These are phyloP conservation scores for Cryptococcus sp. DNA, from an alignment of 1,284 basidiomycete genomes.

Conservation along the genomic window DNA sequence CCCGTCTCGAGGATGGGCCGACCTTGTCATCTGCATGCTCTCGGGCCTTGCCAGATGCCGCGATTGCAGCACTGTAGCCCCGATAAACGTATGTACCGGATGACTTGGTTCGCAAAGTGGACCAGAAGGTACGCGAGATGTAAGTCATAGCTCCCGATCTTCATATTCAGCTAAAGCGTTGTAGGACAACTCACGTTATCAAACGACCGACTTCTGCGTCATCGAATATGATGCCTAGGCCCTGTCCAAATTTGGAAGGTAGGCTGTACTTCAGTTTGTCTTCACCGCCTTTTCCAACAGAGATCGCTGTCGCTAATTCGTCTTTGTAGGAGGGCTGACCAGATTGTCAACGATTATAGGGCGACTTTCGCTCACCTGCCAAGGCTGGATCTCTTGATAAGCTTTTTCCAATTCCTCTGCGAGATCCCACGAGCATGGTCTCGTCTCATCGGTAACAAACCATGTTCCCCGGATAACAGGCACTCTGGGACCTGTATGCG, in stretches of 20 bases:
- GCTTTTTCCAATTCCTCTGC: slow-evolving; percentile 52
- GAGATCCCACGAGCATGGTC: slow-evolving; percentile 50
- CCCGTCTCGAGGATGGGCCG: slow-evolving; percentile 19
- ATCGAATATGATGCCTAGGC: slow-evolving; percentile 52
- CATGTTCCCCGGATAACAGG: slow-evolving; percentile 53
- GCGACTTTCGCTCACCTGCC: slow-evolving; percentile 21
- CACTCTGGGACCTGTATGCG: slow-evolving; percentile 49
- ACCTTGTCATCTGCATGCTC: slow-evolving; percentile 7
- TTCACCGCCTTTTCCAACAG: slow-evolving; percentile 51
- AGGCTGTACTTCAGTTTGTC: slow-evolving; percentile 53
- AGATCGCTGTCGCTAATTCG: slow-evolving; percentile 51
- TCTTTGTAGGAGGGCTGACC: slow-evolving; percentile 50
- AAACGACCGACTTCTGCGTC: slow-evolving; percentile 50
- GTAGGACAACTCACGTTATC: slow-evolving; percentile 37
- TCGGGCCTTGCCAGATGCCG: slow-evolving; percentile 25
- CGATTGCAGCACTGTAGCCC: slow-evolving; percentile 47
- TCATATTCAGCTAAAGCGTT: neutral
- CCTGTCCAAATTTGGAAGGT: slow-evolving; percentile 38
- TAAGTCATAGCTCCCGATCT: slow-evolving; percentile 42
- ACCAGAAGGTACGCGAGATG: slow-evolving; percentile 43
- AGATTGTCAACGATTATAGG: neutral
- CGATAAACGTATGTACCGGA: slow-evolving; percentile 49
- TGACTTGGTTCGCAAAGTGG: slow-evolving; percentile 40
- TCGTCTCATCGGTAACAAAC: slow-evolving; percentile 51
- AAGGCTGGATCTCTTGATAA: slow-evolving; percentile 47